Base-by-base conservation (phyloP, 2,329 filamentous ascomycete genomes). In the Fusarium verrucosum region DNA sequence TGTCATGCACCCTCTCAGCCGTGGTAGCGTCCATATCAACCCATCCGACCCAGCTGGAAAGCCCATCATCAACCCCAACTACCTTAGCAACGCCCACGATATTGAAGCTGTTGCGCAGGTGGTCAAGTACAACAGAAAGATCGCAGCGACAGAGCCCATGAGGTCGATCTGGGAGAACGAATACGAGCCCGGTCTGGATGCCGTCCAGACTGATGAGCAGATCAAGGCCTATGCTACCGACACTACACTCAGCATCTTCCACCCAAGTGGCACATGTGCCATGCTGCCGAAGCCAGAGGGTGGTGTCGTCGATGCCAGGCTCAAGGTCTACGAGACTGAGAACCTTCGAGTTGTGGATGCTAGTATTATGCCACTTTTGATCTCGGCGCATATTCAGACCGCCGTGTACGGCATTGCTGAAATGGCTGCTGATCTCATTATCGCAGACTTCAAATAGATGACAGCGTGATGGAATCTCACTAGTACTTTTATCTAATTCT, bases 1-100 rank as follows among this genome's bases (percentile, higher is more conserved):
- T 58, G 83, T 87, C 23, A 85, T 85, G 50, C 88, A 89, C 53
- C 87, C 87, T 1, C 83, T 86, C 66, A 86, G 69, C 17, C 65
- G 66, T 1, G 69, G 69, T 6, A 70, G 49, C 41, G 51, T 71
- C 1, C 69, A 71, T 35, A 70, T 71, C 30, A 53, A 70, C 42
- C 50, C 69, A 20, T 28, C 47, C 6, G 49, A 61, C 11, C 58
- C 64, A 8, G 16, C 41, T 7, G 68, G 54, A 7, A 65, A 71
- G n/a, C 69, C 69, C 7, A 19, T 50, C 35, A 71, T 71, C 38
- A 53, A 71, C 17, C 61, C 71, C 38, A 63, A 63, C 38, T 74
- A 68, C 58, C 68, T 68, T 53, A 61, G 63, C 28, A 69, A 75
- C 53, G 28, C 73, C 35, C 61, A 74, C 54, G 58, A 75, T 47